A percentile compares a stretch with the other conserved stretches of the same genome.
Conservation (phyloP, 1,139 yeast genomes). For the Magnusiomyces paraingens region DNA sequence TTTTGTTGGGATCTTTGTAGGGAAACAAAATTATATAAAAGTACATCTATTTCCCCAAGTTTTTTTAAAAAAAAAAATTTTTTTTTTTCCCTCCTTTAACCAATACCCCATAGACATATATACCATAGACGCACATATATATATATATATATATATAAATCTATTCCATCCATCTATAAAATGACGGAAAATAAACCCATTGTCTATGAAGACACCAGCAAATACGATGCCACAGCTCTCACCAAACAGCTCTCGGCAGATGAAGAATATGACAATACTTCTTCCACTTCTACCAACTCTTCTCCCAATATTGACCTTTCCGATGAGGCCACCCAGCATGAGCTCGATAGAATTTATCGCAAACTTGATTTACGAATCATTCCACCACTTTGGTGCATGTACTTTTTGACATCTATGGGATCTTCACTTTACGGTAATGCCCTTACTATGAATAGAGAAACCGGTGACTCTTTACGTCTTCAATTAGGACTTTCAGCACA, state of each 20-base stretch:
- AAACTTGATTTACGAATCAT: constrained; percentile 65
- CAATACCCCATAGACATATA: too few species aligned
- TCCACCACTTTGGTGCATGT: constrained; percentile 77
- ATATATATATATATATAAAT: neutral
- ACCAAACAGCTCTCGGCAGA: neutral
- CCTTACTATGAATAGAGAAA: constrained; percentile 65
- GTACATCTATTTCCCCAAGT: neutral
- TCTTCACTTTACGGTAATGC: constrained; percentile 72
- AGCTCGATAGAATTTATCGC: constrained; percentile 55
- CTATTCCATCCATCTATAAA: too few species aligned
- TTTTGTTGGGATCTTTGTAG: too few species aligned
- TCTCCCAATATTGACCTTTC: constrained; percentile 8
- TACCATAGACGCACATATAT: too few species aligned
- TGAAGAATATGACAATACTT: neutral
- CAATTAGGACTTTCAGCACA: constrained; percentile 47
- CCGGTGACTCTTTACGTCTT: constrained; percentile 56
- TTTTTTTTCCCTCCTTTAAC: neutral
- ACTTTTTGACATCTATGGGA: constrained; percentile 76
- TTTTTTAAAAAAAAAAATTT: neutral
- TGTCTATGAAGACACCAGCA: neutral
- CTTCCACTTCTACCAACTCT: neutral
- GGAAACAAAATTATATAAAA: too few species aligned
- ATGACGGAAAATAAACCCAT: neutral
- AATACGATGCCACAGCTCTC: neutral
- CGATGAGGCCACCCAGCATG: constrained; percentile 24